A percentile compares a stretch with the other conserved stretches of the same genome.
These are phyloP conservation scores for Candida neerlandica DNA, from an alignment of 1,139 yeast species.

Conservation along the genomic window DNA sequence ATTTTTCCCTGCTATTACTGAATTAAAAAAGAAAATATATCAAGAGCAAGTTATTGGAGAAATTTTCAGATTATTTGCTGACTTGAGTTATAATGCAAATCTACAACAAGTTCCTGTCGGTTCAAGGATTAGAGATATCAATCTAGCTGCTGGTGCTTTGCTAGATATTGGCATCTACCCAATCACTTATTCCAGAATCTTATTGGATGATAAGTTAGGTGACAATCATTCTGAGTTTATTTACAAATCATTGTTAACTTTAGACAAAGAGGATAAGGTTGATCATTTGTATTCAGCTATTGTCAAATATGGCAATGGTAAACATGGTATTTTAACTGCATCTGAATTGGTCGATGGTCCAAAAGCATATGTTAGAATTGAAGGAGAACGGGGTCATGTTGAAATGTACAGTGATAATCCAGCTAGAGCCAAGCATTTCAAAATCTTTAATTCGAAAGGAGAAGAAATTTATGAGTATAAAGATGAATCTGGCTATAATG, in stretches of 20 bases:
- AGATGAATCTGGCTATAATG: constrained; percentile 37
- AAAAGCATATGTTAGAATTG: constrained; percentile 35
- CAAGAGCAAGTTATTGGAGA: constrained; percentile 51
- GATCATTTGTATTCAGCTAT: constrained; percentile 40
- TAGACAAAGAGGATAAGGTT: constrained; percentile 34
- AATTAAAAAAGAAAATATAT: constrained; percentile 42
- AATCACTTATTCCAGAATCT: constrained; percentile 48
- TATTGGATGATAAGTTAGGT: constrained; percentile 38
- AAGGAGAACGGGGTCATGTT: constrained; percentile 41
- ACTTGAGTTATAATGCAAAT: constrained; percentile 39
- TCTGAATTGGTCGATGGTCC: constrained; percentile 33
- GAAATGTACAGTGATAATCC: constrained; percentile 40
- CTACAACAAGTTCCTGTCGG: constrained; percentile 26
- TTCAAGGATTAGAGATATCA: constrained; percentile 41
- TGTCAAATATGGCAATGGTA: constrained; percentile 35
- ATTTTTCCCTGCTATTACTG: constrained; percentile 53
- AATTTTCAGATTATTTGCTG: constrained; percentile 42
- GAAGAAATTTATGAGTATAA: constrained; percentile 25
- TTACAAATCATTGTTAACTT: constrained; percentile 32
- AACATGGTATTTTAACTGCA: constrained; percentile 39
- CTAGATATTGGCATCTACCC: constrained; percentile 64
- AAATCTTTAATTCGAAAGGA: constrained; percentile 27
- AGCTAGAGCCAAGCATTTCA: constrained; percentile 33
- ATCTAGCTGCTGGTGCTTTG: constrained; percentile 62
- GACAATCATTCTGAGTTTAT: constrained; percentile 29